These are phyloP conservation scores for Fistulifera pelliculosa DNA, from an alignment of 108 stramenopile species.

Conservation along the genomic window DNA sequence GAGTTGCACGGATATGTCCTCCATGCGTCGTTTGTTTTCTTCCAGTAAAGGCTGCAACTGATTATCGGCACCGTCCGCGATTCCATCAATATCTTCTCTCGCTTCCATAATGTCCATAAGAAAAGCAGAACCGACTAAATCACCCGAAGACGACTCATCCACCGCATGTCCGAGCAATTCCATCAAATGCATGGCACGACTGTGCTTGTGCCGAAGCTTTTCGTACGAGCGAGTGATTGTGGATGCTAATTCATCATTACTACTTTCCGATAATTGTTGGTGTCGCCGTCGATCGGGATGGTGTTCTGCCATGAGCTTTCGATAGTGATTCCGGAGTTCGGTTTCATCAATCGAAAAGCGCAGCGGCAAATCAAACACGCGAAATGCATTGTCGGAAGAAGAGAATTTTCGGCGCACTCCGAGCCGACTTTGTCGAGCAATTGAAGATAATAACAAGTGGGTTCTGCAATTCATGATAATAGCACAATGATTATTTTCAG, in stretches of 20 bases:
- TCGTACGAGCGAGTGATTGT: constrained; percentile 57
- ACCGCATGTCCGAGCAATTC: constrained; percentile 46
- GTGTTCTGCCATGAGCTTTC: constrained; percentile 45
- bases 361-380: constrained; percentile 17
- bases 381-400: constrained; percentile 8
- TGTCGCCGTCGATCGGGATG: constrained; percentile 54
- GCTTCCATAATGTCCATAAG: constrained; percentile 61
- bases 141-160: constrained; percentile 13
- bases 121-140: constrained; percentile 34
- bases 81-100: constrained; percentile 32
- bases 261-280: constrained; percentile 5
- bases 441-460: too few species aligned
- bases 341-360: constrained; percentile 23
- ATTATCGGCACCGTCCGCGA: constrained; percentile 9
- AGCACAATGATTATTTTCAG: too few species aligned
- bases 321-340: constrained; percentile 47
- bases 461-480: too few species aligned
- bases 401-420: too few species aligned
- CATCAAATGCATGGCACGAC: constrained; percentile 55
- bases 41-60: constrained; percentile 32
- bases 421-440: too few species aligned
- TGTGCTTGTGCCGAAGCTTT: constrained; percentile 36
- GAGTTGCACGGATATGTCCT: constrained; percentile 22
- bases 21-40: constrained; percentile 17
- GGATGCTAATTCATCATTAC: constrained; percentile 24